A percentile compares a stretch with the other conserved stretches of the same genome.
phyloP scores from a whole-genome alignment of 371 early-diverging fungal species.

The Conidiobolus coronatus region DNA sequence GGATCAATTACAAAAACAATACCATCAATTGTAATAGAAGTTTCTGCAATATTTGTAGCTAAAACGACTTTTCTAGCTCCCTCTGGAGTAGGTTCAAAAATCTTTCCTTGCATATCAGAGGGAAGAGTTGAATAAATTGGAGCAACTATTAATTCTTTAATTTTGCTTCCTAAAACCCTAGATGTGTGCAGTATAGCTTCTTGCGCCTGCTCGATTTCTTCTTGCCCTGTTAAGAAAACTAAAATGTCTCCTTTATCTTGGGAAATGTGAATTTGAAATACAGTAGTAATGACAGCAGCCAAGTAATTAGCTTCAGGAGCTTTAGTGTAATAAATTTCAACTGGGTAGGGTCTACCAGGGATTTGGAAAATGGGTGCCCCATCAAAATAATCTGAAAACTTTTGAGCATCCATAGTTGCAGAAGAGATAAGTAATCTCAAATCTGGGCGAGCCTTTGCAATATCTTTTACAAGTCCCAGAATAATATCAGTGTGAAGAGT shows the following conservation, averaged over 20 bases:
- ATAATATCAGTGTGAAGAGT: conserved; percentile 95
- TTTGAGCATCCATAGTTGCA: conserved; percentile 95
- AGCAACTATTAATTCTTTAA: conserved; percentile 74
- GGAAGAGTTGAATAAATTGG: conserved; percentile 92
- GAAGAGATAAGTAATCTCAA: conserved; percentile 92
- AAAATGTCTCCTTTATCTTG: conserved; percentile 86
- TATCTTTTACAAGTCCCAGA: conserved; percentile 93
- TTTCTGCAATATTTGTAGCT: conserved; percentile 99
- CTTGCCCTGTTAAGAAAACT: conserved; percentile 97
- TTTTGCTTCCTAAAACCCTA: conserved; percentile 67
- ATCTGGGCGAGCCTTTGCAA: conserved; percentile 80
- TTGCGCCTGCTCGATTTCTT: conserved; percentile 90
- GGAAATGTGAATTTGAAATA: conserved; percentile 87
- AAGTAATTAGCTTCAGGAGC: conserved; percentile 96
- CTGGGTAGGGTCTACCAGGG: conserved; percentile 84
- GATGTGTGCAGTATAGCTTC: conserved; percentile 58
- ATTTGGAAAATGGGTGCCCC: conserved; percentile 86
- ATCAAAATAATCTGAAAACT: conserved; percentile 88
- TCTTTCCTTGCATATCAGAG: conserved; percentile 78
- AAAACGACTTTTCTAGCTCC: conserved; percentile 93
- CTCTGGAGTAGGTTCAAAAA: conserved; percentile 89
- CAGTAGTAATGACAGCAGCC: conserved; percentile 78
- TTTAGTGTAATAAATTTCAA: conserved; percentile 85
- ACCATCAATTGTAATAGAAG: conserved; percentile 95
- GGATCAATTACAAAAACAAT: conserved; percentile 63